Conservation (phyloP, 352 stramenopile species). For the Aphanomyces cochlioides region DNA sequence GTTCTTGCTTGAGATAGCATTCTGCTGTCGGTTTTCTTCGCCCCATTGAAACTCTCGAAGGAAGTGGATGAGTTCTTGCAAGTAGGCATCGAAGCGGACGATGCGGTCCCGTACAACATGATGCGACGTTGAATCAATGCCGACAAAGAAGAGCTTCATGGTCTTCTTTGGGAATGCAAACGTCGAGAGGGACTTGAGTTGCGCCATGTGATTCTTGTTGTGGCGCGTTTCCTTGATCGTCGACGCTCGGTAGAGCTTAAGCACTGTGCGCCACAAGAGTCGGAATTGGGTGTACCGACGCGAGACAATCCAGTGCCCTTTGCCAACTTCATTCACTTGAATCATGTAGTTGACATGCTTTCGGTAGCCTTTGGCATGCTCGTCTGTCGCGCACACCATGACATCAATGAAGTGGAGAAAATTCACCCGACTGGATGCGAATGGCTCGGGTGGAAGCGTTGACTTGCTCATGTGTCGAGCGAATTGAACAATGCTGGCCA, state of each 20-base stretch:
- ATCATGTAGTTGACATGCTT: constrained; percentile 27
- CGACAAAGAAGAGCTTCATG: constrained; percentile 21
- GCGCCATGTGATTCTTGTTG: background rate
- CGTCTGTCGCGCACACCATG: constrained; percentile 11
- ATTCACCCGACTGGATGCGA: background rate
- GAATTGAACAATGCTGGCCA: background rate
- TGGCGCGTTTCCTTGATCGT: background rate
- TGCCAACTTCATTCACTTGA: constrained; percentile 23
- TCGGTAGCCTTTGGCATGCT: constrained; percentile 1
- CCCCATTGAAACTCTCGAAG: constrained; percentile 20
- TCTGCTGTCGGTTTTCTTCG: background rate
- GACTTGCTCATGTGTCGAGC: constrained; percentile 5
- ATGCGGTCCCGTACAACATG: constrained; percentile 9
- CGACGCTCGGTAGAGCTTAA: background rate
- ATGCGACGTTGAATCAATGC: constrained; percentile 1
- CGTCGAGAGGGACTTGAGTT: background rate
- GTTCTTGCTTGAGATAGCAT: constrained; percentile 11
- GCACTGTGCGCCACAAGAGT: constrained; percentile 4
- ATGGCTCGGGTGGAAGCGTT: background rate
- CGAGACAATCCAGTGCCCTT: constrained; percentile 22
- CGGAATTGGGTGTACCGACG: constrained; percentile 28
- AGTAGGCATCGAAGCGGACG: constrained; percentile 5
- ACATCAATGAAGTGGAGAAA: constrained; percentile 23
- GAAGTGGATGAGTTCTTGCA: constrained; percentile 3
- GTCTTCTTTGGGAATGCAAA: constrained; percentile 27